Evolutionary conservation across 371 early-diverging fungal genomes (phyloP).

Genomic region (Sporodiniella umbellata): DNA sequence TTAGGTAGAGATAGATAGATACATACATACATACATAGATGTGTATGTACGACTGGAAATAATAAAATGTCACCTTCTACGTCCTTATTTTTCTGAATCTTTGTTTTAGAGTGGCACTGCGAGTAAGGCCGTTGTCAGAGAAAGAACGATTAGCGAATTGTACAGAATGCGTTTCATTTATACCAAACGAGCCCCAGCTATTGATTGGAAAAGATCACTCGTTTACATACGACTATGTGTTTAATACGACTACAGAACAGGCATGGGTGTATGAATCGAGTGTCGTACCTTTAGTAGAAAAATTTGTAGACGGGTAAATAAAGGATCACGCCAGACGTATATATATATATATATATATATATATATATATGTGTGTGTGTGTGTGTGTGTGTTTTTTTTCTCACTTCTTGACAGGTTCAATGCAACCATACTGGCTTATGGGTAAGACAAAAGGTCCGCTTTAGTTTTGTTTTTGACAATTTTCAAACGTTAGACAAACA

Average conservation of each 20-base stretch:
- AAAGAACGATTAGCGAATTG: slow-evolving; percentile 73
- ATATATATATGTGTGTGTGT: no score
- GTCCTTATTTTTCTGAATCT: background rate
- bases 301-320: slow-evolving; percentile 85
- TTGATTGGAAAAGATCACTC: slow-evolving; percentile 63
- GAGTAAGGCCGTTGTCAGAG: slow-evolving; percentile 74
- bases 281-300: slow-evolving; percentile 72
- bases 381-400: no score
- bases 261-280: slow-evolving; percentile 63
- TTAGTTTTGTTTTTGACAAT: slow-evolving; percentile 12
- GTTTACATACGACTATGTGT: slow-evolving; percentile 88
- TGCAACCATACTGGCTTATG: slow-evolving; percentile 95
- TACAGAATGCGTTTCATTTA: slow-evolving; percentile 65
- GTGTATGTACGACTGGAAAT: no score
- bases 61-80: no score
- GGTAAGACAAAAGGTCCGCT: slow-evolving; percentile 48
- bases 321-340: no score
- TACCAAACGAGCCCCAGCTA: slow-evolving; percentile 61
- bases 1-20: slow-evolving; percentile 38
- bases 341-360: no score
- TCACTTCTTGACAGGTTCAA: slow-evolving; percentile 65
- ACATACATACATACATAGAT: no score
- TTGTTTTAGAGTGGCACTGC: slow-evolving; percentile 66
- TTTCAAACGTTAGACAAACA: slow-evolving; percentile 20
- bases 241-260: slow-evolving; percentile 70